These are phyloP conservation scores for Nymphaea thermarum DNA, from an alignment of 164 flowering plant genomes.

Conservation along the genomic window DNA sequence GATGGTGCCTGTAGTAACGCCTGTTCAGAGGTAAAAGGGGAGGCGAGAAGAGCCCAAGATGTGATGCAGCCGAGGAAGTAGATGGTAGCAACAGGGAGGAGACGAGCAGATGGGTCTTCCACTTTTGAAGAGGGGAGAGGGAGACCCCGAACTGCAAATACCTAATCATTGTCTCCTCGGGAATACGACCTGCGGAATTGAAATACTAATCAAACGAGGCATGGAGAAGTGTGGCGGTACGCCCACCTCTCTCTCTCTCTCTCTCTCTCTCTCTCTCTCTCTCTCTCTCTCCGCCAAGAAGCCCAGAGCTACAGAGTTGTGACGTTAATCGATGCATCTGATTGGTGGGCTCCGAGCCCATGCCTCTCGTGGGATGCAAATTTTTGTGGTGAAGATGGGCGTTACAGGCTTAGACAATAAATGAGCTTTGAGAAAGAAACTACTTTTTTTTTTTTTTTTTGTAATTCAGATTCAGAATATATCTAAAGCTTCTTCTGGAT, in stretches of 20 bases:
- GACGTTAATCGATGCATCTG: no score
- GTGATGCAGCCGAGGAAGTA: background rate
- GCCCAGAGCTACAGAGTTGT: no score
- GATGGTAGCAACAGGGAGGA: background rate
- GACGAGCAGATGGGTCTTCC: slow-evolving; percentile 3
- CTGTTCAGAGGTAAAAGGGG: slow-evolving; percentile 1
- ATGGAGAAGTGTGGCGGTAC: background rate
- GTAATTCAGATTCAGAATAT: no score
- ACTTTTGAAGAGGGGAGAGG: slow-evolving; percentile 7
- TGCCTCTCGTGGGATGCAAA: no score
- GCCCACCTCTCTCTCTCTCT: background rate
- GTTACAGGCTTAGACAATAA: no score
- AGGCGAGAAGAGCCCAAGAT: background rate
- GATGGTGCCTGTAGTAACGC: background rate
- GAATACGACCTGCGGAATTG: background rate
- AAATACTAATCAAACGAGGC: background rate
- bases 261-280: background rate
- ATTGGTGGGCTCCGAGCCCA: no score
- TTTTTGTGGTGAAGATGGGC: no score
- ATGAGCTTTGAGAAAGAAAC: no score
- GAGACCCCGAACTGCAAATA: slow-evolving; percentile 4
- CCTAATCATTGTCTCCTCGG: slow-evolving; percentile 4
- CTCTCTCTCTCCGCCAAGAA: background rate
- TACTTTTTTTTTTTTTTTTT: no score
- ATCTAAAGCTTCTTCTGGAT: no score